Base-by-base conservation (phyloP, 1,284 basidiomycete species). In the Trametes hirsuta region DNA sequence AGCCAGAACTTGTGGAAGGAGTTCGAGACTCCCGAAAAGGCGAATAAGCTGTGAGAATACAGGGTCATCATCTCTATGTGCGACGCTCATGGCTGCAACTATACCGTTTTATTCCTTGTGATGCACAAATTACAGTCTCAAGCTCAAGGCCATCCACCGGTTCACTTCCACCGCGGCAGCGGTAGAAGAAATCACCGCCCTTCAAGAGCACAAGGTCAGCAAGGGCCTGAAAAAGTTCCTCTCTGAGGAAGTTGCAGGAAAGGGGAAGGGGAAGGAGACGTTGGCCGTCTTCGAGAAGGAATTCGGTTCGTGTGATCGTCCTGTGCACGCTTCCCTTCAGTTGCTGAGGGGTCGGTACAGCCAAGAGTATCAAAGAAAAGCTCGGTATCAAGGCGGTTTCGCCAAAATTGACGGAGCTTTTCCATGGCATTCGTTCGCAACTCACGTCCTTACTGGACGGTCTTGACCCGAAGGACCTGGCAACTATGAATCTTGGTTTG, bases 401-500 rank as follows among this genome's bases (percentile, higher is more conserved):
- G 47, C 82, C 84, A 41, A 81, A 82, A 40, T 82, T 84, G 35
- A 79, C 85, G 68, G 97, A 99, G 71, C 85, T 99, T 30, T 98
- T 95, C 88, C 91, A 96, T 70, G 97, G 97, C 69, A 98, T 99
- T 67, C 87, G 97, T 59, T 84, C 84, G 68, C 97, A 99, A 77
- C 82, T 99, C 53, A 82, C 93, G 25, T 84, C 91, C 18, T 83
- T 99, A 10, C 81, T 99, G 63, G 92, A 95, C 66, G 95, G 94
- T 51, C 79, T 97, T 45, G 93, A 97, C 75, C 93, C 95, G n/a
- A 93, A 94, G 74, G 96, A 98, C 77, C 80, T 99, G 62, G 91
- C 94, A 59, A 98, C 96, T 51, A 99, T 99, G 97, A 94, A 93
- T 70, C 82, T 99, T 65, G 97, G 97, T 87, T 85, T 99, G 62